A percentile compares a stretch with the other conserved stretches of the same genome.
Evolutionary conservation across 2,329 filamentous ascomycete genomes (phyloP).

Genomic region (Sordariomycetes sp.): DNA sequence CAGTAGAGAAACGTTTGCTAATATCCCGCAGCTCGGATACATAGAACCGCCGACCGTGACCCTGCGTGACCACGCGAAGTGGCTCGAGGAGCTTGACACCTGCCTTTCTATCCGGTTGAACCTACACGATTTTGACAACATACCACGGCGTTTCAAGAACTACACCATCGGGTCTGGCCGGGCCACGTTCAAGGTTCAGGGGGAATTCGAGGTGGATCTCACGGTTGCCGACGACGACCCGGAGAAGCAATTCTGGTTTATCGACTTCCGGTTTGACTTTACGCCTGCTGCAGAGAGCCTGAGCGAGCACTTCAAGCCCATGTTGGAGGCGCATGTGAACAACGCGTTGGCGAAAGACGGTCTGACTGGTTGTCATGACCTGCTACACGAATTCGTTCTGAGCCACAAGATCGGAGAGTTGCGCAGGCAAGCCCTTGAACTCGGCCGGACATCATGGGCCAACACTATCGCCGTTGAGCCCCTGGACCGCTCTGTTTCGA

Average conservation of each 20-base stretch:
- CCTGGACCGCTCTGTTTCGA: slow-evolving; percentile 66
- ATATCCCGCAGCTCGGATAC: slow-evolving; percentile 50
- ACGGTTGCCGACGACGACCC: slow-evolving; percentile 80
- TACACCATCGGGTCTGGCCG: slow-evolving; percentile 77
- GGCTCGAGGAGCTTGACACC: slow-evolving; percentile 71
- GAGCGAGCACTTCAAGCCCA: slow-evolving; percentile 45
- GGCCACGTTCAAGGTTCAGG: slow-evolving; percentile 70
- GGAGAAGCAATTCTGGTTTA: slow-evolving; percentile 79
- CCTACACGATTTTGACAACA: slow-evolving; percentile 64
- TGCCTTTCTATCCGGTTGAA: slow-evolving; percentile 73
- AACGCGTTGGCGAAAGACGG: slow-evolving; percentile 55
- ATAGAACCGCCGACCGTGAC: slow-evolving; percentile 61
- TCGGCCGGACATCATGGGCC: slow-evolving; percentile 63
- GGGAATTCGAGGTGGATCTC: slow-evolving; percentile 87
- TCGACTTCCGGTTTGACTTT: slow-evolving; percentile 81
- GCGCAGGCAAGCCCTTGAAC: slow-evolving; percentile 58
- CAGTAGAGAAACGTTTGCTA: background rate
- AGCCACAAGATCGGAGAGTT: slow-evolving; percentile 84
- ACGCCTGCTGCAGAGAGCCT: slow-evolving; percentile 50
- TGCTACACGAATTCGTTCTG: slow-evolving; percentile 75
- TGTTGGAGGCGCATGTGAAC: slow-evolving; percentile 66
- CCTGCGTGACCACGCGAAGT: slow-evolving; percentile 57
- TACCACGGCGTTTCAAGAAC: slow-evolving; percentile 61
- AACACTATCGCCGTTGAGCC: slow-evolving; percentile 66
- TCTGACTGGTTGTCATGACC: slow-evolving; percentile 67